Evolutionary conservation across 2,329 filamentous ascomycete species (phyloP), one percentile per base, ranked within the genome.

Genomic region (Talaromyces marneffei): DNA sequence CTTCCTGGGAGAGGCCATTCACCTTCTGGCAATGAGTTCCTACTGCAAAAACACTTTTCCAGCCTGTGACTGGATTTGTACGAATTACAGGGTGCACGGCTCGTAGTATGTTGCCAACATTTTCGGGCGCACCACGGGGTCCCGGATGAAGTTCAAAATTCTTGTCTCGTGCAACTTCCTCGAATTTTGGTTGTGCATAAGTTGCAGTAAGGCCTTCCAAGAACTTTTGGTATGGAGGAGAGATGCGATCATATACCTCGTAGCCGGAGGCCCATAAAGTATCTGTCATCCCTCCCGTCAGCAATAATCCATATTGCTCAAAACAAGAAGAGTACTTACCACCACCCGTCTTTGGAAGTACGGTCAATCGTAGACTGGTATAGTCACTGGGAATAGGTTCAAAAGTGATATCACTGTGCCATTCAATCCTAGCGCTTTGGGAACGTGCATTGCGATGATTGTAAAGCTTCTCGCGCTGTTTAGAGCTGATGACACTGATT

Each of bases 31-130:
- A 69, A 57, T 75, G 76, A 23, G 72, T 70, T 0, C 79, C 79
- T 12, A 81, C 71, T 3, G 73, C 76, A 61, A 77, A 85, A 12
- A 85, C 74, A 61, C 77, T 80, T 72, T 85, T 86, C 84, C 85
- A 87, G 0, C 84, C 84, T 0, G 84, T 87, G 0, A 87, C 84
- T 0, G 85, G 85, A 65, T 87, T 86, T 1, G 84, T 87, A 16
- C 84, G 78, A 5, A 86, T 76, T 0, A 86, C 78, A 0, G 83
- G 83, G 65, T 87, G 84, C 0, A 78, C 71, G 0, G 83, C 79
- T 20, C 72, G 73, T 16, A 87, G 70, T 14, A 48, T n/a, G 7
- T 18, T 48, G 42, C 70, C 85, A 20, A 82, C 74, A 65, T 87
- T 87, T 61, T 85, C 74, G 0, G 83, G 83, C 0, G 81, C 81